These are phyloP conservation scores for Aspergillus tamarii DNA, from an alignment of 2,329 filamentous ascomycete genomes.

Conservation along the genomic window DNA sequence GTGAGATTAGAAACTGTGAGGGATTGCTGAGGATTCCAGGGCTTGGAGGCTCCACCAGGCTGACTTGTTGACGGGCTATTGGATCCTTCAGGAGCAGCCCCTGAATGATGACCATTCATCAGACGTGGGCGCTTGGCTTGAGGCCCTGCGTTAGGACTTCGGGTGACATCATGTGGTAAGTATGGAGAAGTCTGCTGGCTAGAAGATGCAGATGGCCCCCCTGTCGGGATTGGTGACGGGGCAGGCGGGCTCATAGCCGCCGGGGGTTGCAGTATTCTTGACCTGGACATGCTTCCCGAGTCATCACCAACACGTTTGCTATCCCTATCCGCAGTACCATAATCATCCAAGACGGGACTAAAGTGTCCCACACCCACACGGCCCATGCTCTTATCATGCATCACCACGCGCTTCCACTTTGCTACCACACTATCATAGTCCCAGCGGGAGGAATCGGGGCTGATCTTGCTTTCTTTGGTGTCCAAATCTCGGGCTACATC, in stretches of 20 bases:
- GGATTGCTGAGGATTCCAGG: conserved; percentile 20
- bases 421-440: conserved; percentile 52
- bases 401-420: conserved; percentile 53
- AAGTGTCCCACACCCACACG: conserved; percentile 37
- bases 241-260: conserved; percentile 31
- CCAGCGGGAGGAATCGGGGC: conserved; percentile 44
- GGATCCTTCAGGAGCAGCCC: conserved; percentile 3
- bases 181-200: conserved; percentile 37
- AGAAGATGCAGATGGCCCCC: conserved; percentile 27
- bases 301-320: conserved; percentile 18
- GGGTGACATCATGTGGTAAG: conserved; percentile 29
- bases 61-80: conserved; percentile 11
- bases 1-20: conserved; percentile 29
- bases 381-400: conserved; percentile 49
- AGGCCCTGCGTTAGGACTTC: conserved; percentile 22
- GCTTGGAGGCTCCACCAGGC: conserved; percentile 8
- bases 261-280: conserved; percentile 21
- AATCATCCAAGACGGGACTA: conserved; percentile 24
- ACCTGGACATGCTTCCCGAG: conserved; percentile 3
- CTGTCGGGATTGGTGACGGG: conserved; percentile 25
- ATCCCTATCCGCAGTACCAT: conserved; percentile 13
- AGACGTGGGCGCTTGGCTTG: conserved; percentile 40
- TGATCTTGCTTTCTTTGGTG: conserved; percentile 38
- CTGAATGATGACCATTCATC: conserved; percentile 35
- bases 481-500: conserved; percentile 44